phyloP scores from a whole-genome alignment of 495 filamentous ascomycete species.

The Tuber brumale region DNA sequence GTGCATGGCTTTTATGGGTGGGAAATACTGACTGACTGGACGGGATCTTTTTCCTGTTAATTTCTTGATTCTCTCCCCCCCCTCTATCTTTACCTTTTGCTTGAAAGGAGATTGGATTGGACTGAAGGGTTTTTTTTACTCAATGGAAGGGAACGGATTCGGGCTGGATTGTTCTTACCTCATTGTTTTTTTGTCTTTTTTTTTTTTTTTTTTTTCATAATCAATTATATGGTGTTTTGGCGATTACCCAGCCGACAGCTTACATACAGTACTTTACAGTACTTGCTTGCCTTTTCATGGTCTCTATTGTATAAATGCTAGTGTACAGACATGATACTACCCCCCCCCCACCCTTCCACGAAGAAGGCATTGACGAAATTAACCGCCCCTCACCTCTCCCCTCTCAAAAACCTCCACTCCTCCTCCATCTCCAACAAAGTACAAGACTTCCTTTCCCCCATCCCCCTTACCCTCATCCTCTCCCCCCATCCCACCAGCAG shows the following conservation, averaged over 20 bases:
- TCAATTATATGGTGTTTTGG: background rate
- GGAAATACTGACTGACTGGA: background rate
- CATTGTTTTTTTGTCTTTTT: slow-evolving; percentile 1
- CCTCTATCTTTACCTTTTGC: background rate
- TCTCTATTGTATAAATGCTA: background rate
- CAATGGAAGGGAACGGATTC: background rate
- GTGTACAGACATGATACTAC: background rate
- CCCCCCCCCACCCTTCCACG: background rate
- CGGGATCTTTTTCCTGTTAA: slow-evolving; percentile 2
- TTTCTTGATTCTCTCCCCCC: background rate
- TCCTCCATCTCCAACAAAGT: slow-evolving; percentile 66
- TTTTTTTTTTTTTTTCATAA: slow-evolving; percentile 6
- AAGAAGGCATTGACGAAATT: background rate
- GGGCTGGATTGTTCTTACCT: slow-evolving; percentile 6
- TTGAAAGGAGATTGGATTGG: background rate
- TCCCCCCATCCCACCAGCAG: slow-evolving; percentile 47
- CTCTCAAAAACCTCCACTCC: slow-evolving; percentile 72
- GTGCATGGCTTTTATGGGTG: background rate
- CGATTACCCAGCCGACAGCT: background rate
- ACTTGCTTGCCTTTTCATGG: background rate
- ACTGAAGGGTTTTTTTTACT: background rate
- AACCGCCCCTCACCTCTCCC: slow-evolving; percentile 47
- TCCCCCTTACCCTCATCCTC: slow-evolving; percentile 47
- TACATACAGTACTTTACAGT: background rate
- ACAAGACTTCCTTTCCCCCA: slow-evolving; percentile 68